Base-by-base conservation (phyloP, 2,329 filamentous ascomycete species). In the Sphaerulina musiva region DNA sequence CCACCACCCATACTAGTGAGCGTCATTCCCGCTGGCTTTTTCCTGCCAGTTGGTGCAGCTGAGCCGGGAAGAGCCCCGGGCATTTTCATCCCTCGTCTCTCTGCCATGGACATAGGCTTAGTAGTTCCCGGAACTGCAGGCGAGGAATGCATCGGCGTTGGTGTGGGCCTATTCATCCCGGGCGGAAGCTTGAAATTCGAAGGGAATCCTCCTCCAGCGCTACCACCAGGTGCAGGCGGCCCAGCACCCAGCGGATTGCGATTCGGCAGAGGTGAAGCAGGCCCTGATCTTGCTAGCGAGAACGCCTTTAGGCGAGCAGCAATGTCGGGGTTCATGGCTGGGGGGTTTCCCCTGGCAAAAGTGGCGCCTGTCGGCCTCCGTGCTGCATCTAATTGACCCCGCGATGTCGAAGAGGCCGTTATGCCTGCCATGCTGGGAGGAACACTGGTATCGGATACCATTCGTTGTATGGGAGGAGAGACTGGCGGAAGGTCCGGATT, bases 381-480 rank as follows among this genome's bases (percentile, higher is more conserved):
- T 39, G 82, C 83, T 46, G 82, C 81, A 70, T 85, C 89, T 65
- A 95, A 75, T 54, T 87, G 80, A 40, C 89, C 89, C 3, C 91
- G 76, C 40, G 88, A 84, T 29, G 86, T 93, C n/a, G 90, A 95
- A n/a, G 84, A 90, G 6, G 86, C 74, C 53, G 82, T 88, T 82
- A 95, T 90, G 54, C 73, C 70, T 23, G 72, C 70, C 31, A 74
- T 67, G 51, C 73, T 75, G 17, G 83, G 74, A 47, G 60, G 52
- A 14, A 60, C 52, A 23, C 50, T 48, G 34, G 47, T 59, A 43
- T 62, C 58, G 42, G 64, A 64, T 41, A 55, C 46, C 48, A 58
- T 56, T 38, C 63, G 54, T 38, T 51, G 48, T 10, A 51, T 20
- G 48, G 59, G 51, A 20, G 52, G 55, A 41, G 56, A 51, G 29